Base-by-base conservation (phyloP, 129 eudicot genomes). In the Mikania micrantha region DNA sequence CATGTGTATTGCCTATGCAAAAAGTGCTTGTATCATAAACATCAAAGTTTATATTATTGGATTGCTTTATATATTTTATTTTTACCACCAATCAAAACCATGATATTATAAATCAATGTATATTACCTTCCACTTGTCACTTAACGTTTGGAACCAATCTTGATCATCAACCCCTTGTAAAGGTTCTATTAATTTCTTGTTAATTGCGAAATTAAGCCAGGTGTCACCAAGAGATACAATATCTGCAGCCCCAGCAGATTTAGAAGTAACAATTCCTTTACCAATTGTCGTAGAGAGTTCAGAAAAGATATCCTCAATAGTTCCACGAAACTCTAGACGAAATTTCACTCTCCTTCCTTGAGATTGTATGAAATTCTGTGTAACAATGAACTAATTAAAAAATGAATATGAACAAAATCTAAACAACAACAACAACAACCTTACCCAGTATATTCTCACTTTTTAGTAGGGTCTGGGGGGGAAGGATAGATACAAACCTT, bases 71-170 rank as follows among this genome's bases (percentile, higher is more conserved):
- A 32, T 10, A 60, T 20, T 17, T 29, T n/a, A 32, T 17, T 70
- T 19, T 13, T 42, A 42, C 67, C 19, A 0, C 31, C 38, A 58
- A 58, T n/a, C 22, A 58, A 72, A 25, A 13, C 20, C 40, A 35
- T 10, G 47, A 16, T 32, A 35, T 24, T 10, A 6, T 0, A 13
- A 62, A 53, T 16, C 41, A 65, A 19, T 25, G 74, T 35, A 57
- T 66, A 70, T 60, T 77, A 94, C 99, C 97, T 94, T 94, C 99
- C 99, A 94, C 71, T 79, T 85, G 63, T 87, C 90, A 79, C 78
- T 73, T 71, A 94, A 72, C 41, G 78, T 59, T 28, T 28, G 52
- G 66, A 94, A 90, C 99, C 99, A 94, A 41, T 85, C 93, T 69
- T 89, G 86, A 28, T 89, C 87, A 70, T 89, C 90, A 62, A 84